Base-by-base conservation (phyloP, 1,139 yeast genomes). In the Hanseniaspora sp. region DNA sequence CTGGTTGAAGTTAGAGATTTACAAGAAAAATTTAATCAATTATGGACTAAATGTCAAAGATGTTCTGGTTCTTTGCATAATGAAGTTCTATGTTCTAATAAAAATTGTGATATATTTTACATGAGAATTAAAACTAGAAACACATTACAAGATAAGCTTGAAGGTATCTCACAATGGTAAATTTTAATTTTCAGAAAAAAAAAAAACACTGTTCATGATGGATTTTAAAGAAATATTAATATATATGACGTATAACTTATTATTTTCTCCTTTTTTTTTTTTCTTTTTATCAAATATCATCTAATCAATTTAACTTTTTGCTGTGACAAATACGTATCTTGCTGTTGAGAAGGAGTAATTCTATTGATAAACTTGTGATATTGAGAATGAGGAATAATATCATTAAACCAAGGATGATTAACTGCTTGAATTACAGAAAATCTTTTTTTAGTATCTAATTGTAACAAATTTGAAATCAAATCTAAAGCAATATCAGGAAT, bases 11-110 rank as follows among this genome's bases (percentile, higher is more conserved):
- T 90, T 75, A 85, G 87, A 63, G 80, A 80, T 51, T 70, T 92
- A 59, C 96, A 94, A 65, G 78, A 79, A 58, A 83, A 84, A 62
- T 94, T 87, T 64, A 83, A 95, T 1, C 74, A 95, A 59, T 71
- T 94, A 57, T 94, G 99, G 99, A 92, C 98, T 0, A 96, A 94
- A 65, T 94, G 99, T 67, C 99, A 94, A 70, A 74, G 97, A 59
- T 94, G 98, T 67, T 97, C 94, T 63, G 97, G 97, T 0, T 86
- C 95, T 28, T 71, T 94, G 57, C 96, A 92, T 63, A 96, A 88
- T 68, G 97, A 92, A 63, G 98, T 94, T 7, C 73, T 92, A 43
- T 94, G 99, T 67, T 83, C 96, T 0, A 87, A 92, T 61, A 88
- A 88, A 62, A 97, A 92, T 69, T 94, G 99, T 70, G 96, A 97